Conservation (phyloP, 1,284 basidiomycete species). For the Sporisorium scitamineum region DNA sequence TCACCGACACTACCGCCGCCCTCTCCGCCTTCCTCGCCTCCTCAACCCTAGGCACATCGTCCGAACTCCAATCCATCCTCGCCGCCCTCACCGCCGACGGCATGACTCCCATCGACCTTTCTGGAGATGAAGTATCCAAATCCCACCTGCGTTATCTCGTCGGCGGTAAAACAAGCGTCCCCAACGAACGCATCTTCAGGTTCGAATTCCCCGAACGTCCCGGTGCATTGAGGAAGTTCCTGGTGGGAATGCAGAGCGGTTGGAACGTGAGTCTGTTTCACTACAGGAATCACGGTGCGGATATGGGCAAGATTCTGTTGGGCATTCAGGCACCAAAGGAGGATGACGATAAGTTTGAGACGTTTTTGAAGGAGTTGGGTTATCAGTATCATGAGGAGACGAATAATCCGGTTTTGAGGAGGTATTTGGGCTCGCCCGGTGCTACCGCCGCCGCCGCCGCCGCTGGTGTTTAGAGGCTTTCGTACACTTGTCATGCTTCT, state of each 20-base stretch:
- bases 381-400: constrained; percentile 94
- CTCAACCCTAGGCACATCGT: constrained; percentile 5
- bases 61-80: constrained; percentile 56
- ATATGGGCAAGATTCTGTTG: constrained; percentile 73
- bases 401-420: constrained; percentile 84
- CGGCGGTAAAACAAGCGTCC: constrained; percentile 75
- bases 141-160: constrained; percentile 94
- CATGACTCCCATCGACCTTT: constrained; percentile 88
- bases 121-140: constrained; percentile 95
- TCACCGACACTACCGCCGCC: not conserved
- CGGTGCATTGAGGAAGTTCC: constrained; percentile 87
- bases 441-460: too few species aligned
- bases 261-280: constrained; percentile 99
- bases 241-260: constrained; percentile 76
- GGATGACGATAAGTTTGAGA: constrained; percentile 78
- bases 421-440: constrained; percentile 74
- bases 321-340: constrained; percentile 83
- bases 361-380: constrained; percentile 81
- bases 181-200: constrained; percentile 88
- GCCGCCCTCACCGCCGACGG: constrained; percentile 76
- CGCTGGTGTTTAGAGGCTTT: too few species aligned
- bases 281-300: constrained; percentile 91
- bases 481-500: not conserved
- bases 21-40: constrained; percentile 16
- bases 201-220: constrained; percentile 99